These are phyloP conservation scores for Aspergillus tubingensis DNA, from an alignment of 2,329 filamentous ascomycete genomes.

Conservation along the genomic window DNA sequence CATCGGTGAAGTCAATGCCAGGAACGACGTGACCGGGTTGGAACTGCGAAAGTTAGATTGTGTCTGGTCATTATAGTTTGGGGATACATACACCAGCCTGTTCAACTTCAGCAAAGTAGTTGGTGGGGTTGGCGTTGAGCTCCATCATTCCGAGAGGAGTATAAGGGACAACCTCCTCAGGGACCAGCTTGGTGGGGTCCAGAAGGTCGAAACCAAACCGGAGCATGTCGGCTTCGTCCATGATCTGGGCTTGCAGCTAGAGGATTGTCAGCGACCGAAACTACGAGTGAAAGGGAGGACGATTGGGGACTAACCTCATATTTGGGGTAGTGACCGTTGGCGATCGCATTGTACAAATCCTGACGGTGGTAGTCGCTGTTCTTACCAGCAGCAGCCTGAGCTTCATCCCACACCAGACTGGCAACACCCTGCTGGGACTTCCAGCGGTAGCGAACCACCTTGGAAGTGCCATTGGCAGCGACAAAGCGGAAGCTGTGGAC, in stretches of 20 bases:
- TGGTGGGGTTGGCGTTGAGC: conserved; percentile 68
- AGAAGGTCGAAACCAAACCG: conserved; percentile 70
- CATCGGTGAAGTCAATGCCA: conserved; percentile 72
- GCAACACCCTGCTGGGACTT: conserved; percentile 38
- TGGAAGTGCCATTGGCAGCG: conserved; percentile 35
- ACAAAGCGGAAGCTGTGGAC: conserved; percentile 43
- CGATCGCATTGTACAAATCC: conserved; percentile 71
- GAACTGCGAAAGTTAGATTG: conserved; percentile 49
- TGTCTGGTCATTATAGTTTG: no score
- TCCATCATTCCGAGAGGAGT: conserved; percentile 68
- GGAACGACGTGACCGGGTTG: conserved; percentile 73
- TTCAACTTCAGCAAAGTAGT: conserved; percentile 77
- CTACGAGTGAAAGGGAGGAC: not conserved
- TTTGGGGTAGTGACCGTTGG: conserved; percentile 65
- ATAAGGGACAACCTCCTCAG: conserved; percentile 69
- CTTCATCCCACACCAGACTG: conserved; percentile 70
- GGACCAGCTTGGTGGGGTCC: conserved; percentile 74
- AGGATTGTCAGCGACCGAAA: not conserved
- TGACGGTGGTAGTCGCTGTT: conserved; percentile 70
- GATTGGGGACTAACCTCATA: conserved; percentile 56
- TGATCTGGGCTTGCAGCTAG: conserved; percentile 64
- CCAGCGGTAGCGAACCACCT: conserved; percentile 44
- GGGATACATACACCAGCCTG: conserved; percentile 60
- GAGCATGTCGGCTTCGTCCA: conserved; percentile 66
- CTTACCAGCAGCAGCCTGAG: conserved; percentile 66